phyloP scores from a whole-genome alignment of 1,284 basidiomycete species.

The Trichosporon inkin region DNA sequence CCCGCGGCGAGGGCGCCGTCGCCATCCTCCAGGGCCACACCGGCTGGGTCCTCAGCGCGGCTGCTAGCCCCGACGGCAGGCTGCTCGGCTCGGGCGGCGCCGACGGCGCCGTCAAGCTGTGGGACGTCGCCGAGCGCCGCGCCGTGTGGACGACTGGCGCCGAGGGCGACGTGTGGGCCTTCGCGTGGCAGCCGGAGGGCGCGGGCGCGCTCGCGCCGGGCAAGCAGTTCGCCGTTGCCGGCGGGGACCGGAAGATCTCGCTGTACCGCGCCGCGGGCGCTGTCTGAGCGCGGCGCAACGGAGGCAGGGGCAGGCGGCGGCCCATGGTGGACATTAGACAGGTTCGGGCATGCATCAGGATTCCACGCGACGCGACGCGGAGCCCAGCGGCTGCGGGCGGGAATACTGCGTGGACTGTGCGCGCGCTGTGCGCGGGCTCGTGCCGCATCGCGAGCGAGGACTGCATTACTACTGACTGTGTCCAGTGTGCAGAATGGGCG shows the following conservation, averaged over 20 bases:
- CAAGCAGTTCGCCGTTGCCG: conserved; percentile 69
- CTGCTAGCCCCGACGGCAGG: conserved; percentile 71
- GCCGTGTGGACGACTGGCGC: conserved; percentile 73
- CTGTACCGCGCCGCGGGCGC: conserved; percentile 55
- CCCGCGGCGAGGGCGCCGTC: conserved; percentile 61
- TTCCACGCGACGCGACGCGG: background rate
- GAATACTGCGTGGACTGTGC: no score
- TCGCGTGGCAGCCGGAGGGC: conserved; percentile 70
- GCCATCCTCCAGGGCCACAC: conserved; percentile 76
- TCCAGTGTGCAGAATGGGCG: no score
- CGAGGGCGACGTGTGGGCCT: conserved; percentile 75
- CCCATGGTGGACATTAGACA: background rate
- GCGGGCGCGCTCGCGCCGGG: conserved; percentile 54
- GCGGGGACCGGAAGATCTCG: conserved; percentile 70
- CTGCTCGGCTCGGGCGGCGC: conserved; percentile 75
- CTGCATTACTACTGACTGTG: no score
- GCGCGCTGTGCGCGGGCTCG: no score
- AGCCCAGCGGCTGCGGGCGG: no score
- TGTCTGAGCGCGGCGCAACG: background rate
- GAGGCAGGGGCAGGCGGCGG: background rate
- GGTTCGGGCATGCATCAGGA: background rate
- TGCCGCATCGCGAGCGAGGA: no score
- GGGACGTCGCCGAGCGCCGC: conserved; percentile 73
- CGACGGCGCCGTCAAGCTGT: conserved; percentile 78
- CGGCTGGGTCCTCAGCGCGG: conserved; percentile 76